Evolutionary conservation across 2,329 filamentous ascomycete genomes (phyloP).

Genomic region (Xylariomycetidae sp.): DNA sequence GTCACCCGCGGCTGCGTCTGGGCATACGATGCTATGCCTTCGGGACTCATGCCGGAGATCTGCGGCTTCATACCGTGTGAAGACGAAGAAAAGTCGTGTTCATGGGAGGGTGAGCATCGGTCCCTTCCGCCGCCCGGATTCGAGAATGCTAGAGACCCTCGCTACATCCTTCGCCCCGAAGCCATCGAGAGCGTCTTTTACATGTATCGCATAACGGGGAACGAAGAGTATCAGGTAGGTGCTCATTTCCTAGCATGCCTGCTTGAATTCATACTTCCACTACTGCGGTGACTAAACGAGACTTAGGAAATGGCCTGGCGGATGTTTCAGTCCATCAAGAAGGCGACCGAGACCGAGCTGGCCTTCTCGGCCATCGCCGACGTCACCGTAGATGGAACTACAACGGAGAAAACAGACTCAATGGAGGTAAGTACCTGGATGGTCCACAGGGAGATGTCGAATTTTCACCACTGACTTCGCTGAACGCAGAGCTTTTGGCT

Average conservation of each 20-base stretch:
- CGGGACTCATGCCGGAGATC: constrained; percentile 53
- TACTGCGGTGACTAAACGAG: no score
- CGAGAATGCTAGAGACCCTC: constrained; percentile 45
- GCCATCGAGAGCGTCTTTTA: constrained; percentile 46
- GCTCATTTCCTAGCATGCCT: no score
- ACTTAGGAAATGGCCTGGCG: constrained; percentile 46
- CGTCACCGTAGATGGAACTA: constrained; percentile 43
- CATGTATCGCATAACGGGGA: constrained; percentile 43
- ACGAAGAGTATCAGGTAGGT: constrained; percentile 36
- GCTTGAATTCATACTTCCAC: no score
- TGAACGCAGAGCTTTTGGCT: constrained; percentile 2
- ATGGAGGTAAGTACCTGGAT: constrained; percentile 1
- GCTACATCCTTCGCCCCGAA: constrained; percentile 42
- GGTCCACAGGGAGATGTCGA: no score
- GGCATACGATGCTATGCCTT: constrained; percentile 46
- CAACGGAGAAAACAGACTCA: constrained; percentile 21
- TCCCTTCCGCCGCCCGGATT: constrained; percentile 44
- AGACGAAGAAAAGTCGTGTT: constrained; percentile 27
- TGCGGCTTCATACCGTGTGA: constrained; percentile 39
- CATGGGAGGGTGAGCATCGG: constrained; percentile 21
- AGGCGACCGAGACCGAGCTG: constrained; percentile 34
- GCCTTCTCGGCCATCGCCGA: constrained; percentile 41
- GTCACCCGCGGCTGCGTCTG: constrained; percentile 48
- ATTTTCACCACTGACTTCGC: no score
- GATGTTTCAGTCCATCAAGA: constrained; percentile 41